Conservation (phyloP, 2,329 filamentous ascomycete genomes). For the Pseudopyricularia cyperi region DNA sequence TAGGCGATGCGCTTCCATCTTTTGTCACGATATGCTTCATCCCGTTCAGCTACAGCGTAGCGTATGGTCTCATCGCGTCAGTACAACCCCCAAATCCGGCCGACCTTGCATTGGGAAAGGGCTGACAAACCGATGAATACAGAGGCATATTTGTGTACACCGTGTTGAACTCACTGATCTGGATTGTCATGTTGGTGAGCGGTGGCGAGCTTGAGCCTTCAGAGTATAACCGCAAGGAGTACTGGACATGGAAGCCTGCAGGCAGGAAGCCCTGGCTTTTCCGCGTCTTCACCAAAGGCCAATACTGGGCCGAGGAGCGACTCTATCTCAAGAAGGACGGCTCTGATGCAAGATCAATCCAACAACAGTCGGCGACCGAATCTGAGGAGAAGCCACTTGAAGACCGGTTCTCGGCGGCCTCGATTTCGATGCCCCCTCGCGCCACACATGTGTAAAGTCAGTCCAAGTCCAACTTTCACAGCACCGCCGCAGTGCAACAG, state of each 20-base stretch:
- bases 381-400: constrained; percentile 3
- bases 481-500: too few relatives aligned
- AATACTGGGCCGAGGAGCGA: constrained; percentile 13
- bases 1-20: constrained; percentile 62
- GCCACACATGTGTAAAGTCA: neutral
- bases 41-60: constrained; percentile 67
- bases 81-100: constrained; percentile 12
- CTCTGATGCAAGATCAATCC: neutral
- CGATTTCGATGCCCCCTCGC: neutral
- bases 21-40: constrained; percentile 66
- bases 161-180: constrained; percentile 34
- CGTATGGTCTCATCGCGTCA: constrained; percentile 62
- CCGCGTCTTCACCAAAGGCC: constrained; percentile 16
- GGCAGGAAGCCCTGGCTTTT: constrained; percentile 35
- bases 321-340: neutral
- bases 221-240: constrained; percentile 41
- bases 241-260: constrained; percentile 39
- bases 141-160: constrained; percentile 42
- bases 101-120: neutral
- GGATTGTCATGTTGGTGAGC: constrained; percentile 28
- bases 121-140: neutral
- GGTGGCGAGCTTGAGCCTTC: constrained; percentile 29
- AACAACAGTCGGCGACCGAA: neutral
- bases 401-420: neutral
- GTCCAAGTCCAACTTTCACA: too few relatives aligned